Percentiles rank a stretch among this genome's conserved stretches.
phyloP scores from a whole-genome alignment of 2,329 filamentous ascomycete genomes.

The Hirsutella thompsonii region DNA sequence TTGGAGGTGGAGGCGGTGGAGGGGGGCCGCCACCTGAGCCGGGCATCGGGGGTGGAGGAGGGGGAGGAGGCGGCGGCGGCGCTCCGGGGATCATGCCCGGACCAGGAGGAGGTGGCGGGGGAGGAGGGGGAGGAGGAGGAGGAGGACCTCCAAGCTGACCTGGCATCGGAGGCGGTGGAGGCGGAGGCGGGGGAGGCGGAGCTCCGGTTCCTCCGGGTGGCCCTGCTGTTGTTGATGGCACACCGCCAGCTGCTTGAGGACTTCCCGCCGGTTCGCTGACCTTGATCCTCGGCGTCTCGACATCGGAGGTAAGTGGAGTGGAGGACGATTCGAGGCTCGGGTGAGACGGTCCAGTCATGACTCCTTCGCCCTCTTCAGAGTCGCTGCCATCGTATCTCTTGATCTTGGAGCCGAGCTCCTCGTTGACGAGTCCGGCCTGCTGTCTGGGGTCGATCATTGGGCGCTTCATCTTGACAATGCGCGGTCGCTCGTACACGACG shows the following conservation, averaged over 20 bases:
- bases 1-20: conserved; percentile 47
- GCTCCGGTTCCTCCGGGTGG: too few species aligned
- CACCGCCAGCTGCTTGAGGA: not conserved
- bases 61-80: conserved; percentile 23
- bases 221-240: too few species aligned
- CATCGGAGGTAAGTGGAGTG: conserved; percentile 55
- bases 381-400: conserved; percentile 62
- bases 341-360: conserved; percentile 63
- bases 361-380: conserved; percentile 51
- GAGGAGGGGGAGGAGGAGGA: conserved; percentile 24
- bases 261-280: conserved; percentile 30
- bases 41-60: conserved; percentile 26
- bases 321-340: conserved; percentile 61
- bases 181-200: conserved; percentile 13
- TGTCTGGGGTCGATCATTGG: conserved; percentile 53
- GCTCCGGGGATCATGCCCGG: conserved; percentile 17
- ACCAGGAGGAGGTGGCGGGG: conserved; percentile 20
- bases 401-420: conserved; percentile 69
- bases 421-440: conserved; percentile 50
- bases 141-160: too few species aligned
- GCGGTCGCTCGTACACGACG: conserved; percentile 64
- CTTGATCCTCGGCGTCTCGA: conserved; percentile 44
- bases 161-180: too few species aligned
- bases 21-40: conserved; percentile 24
- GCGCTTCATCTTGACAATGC: conserved; percentile 65